These are phyloP conservation scores for Thalassiosira mediterranea DNA, from an alignment of 352 stramenopile genomes.

Conservation along the genomic window DNA sequence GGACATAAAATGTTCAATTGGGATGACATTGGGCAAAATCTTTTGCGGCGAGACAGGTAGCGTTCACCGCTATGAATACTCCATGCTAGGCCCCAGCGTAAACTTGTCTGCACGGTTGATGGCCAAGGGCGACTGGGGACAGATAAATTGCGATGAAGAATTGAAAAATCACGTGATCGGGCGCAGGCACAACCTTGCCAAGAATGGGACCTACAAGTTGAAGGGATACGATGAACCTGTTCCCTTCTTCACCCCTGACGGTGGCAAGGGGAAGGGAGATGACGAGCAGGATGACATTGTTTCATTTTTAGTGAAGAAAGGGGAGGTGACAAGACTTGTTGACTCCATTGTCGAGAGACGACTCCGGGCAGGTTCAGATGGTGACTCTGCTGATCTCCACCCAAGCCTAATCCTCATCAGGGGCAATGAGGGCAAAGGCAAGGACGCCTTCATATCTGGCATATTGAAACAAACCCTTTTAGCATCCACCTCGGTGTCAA, in stretches of 20 bases:
- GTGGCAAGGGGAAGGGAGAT: constrained; percentile 5
- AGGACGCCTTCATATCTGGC: constrained; percentile 22
- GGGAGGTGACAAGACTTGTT: constrained; percentile 13
- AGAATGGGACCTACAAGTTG: constrained; percentile 41
- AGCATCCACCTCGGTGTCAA: constrained; percentile 5
- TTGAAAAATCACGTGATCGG: constrained; percentile 18
- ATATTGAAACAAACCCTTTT: constrained; percentile 23
- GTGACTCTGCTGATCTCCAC: neutral
- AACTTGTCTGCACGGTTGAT: constrained; percentile 41
- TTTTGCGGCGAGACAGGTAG: constrained; percentile 45
- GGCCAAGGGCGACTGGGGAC: constrained; percentile 24
- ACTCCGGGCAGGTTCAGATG: neutral
- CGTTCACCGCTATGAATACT: constrained; percentile 21
- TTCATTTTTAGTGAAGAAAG: constrained; percentile 27
- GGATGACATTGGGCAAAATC: constrained; percentile 42
- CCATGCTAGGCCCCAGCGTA: constrained; percentile 23
- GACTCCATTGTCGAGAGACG: constrained; percentile 14
- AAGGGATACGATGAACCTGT: constrained; percentile 65
- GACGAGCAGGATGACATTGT: constrained; percentile 27
- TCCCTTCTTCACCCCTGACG: constrained; percentile 42
- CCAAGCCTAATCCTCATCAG: constrained; percentile 22
- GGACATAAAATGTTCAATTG: constrained; percentile 41
- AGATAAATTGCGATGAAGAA: constrained; percentile 45
- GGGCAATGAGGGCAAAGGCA: constrained; percentile 23
- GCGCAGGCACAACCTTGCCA: constrained; percentile 23